Evolutionary conservation across 164 flowering plant species (phyloP).

Genomic region (Pachysandra terminalis): DNA sequence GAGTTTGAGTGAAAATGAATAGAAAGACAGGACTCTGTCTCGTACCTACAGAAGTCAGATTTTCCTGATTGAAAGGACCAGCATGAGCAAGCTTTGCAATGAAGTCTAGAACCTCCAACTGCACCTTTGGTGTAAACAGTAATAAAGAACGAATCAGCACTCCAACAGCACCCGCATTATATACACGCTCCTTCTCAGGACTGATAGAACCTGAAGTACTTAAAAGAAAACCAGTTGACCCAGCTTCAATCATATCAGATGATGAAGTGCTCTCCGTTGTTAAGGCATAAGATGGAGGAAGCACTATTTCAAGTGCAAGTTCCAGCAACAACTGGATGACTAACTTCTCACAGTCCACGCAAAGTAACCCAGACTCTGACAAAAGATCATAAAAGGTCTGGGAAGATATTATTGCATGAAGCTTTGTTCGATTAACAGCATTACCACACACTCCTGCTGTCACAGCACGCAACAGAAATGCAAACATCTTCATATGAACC

Average conservation of each 20-base stretch:
- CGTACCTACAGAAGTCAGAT: slow-evolving; percentile 91
- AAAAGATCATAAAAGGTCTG: slow-evolving; percentile 89
- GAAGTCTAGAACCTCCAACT: slow-evolving; percentile 71
- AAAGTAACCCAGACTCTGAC: slow-evolving; percentile 84
- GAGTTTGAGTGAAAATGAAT: neutral
- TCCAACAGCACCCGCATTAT: slow-evolving; percentile 88
- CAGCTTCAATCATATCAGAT: slow-evolving; percentile 39
- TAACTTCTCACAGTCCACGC: slow-evolving; percentile 85
- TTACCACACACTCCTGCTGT: slow-evolving; percentile 83
- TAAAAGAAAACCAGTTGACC: slow-evolving; percentile 44
- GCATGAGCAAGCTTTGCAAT: slow-evolving; percentile 84
- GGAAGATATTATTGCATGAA: slow-evolving; percentile 69
- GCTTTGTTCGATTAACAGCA: slow-evolving; percentile 64
- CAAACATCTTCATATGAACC: slow-evolving; percentile 59
- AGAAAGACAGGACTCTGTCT: slow-evolving; percentile 3
- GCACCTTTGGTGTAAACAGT: slow-evolving; percentile 90
- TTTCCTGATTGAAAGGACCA: slow-evolving; percentile 90
- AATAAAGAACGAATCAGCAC: slow-evolving; percentile 76
- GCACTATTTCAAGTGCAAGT: slow-evolving; percentile 87
- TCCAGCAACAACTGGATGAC: slow-evolving; percentile 87
- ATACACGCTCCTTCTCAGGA: slow-evolving; percentile 68
- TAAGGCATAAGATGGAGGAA: slow-evolving; percentile 64
- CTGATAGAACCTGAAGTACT: slow-evolving; percentile 50
- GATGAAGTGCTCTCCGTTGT: slow-evolving; percentile 40
- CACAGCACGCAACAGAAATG: slow-evolving; percentile 76